phyloP scores from a whole-genome alignment of 202 grass and related monocot genomes.

The Carex sylvatica region DNA sequence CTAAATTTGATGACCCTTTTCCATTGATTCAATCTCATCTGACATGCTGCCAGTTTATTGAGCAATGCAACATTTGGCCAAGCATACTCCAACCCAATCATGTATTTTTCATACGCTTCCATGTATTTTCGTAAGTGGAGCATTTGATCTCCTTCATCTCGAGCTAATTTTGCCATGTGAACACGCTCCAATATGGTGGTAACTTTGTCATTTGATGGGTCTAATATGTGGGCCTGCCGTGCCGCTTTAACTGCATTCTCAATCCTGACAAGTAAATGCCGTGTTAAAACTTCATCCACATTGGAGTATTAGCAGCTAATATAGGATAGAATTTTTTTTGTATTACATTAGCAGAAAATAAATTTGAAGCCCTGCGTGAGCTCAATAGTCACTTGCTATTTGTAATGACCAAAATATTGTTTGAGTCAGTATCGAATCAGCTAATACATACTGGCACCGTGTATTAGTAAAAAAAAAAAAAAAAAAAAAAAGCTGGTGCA shows the following conservation, averaged over 20 bases:
- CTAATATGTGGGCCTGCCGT: conserved; percentile 28
- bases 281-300: too few species aligned
- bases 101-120: conserved; percentile 29
- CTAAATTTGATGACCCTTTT: conserved; percentile 34
- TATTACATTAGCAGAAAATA: too few species aligned
- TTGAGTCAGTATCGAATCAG: not conserved
- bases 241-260: conserved; percentile 25
- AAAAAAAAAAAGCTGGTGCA: too few species aligned
- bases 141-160: conserved; percentile 32
- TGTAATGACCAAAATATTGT: too few species aligned
- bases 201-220: conserved; percentile 28
- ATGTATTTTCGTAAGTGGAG: conserved; percentile 27
- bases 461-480: too few species aligned
- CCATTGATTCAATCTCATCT: conserved; percentile 33
- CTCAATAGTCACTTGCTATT: too few species aligned
- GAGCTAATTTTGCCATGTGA: conserved; percentile 28
- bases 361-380: too few species aligned
- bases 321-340: too few species aligned
- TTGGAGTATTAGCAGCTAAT: not conserved
- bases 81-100: conserved; percentile 39
- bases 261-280: conserved; percentile 15
- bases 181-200: conserved; percentile 27
- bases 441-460: too few species aligned
- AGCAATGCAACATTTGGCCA: conserved; percentile 28
- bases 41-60: conserved; percentile 39